phyloP scores from a whole-genome alignment of 2,329 filamentous ascomycete species.

The Calonectria ilicicola region DNA sequence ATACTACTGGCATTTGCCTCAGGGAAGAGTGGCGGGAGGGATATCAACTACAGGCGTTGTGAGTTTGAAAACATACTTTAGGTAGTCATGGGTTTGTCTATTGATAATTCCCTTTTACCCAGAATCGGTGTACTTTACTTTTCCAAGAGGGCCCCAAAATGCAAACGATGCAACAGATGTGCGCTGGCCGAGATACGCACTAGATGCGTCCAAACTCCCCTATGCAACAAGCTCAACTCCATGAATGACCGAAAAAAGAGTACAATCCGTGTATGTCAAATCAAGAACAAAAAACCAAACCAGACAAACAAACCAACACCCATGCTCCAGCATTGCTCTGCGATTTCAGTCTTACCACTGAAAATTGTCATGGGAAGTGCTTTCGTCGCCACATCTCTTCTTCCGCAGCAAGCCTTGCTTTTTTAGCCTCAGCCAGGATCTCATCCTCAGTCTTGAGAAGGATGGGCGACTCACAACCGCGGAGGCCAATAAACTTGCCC shows the following conservation, averaged over 20 bases:
- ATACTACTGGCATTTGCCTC: slow-evolving; percentile 2
- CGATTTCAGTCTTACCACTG: not conserved
- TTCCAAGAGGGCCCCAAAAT: not conserved
- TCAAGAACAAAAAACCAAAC: not conserved
- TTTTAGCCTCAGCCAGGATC: slow-evolving; percentile 57
- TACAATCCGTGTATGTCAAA: slow-evolving; percentile 14
- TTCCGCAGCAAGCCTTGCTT: slow-evolving; percentile 53
- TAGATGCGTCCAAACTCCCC: slow-evolving; percentile 27
- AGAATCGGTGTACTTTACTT: slow-evolving; percentile 3
- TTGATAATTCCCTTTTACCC: slow-evolving; percentile 10
- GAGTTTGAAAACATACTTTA: slow-evolving; percentile 23
- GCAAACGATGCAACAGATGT: slow-evolving; percentile 22
- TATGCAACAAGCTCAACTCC: slow-evolving; percentile 19
- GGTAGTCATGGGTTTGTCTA: slow-evolving; percentile 24
- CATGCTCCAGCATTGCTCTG: not conserved
- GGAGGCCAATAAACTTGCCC: slow-evolving; percentile 79
- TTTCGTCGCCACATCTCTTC: slow-evolving; percentile 64
- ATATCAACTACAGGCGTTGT: slow-evolving; percentile 22
- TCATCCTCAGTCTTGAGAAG: slow-evolving; percentile 60
- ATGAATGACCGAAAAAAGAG: slow-evolving; percentile 14
- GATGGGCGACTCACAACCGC: slow-evolving; percentile 62
- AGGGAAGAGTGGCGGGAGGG: slow-evolving; percentile 3
- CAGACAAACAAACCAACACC: slow-evolving; percentile 9
- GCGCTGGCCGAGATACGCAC: slow-evolving; percentile 31
- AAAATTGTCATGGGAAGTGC: slow-evolving; percentile 45